Evolutionary conservation across 2,329 filamentous ascomycete genomes (phyloP).

Genomic region (Dothideomycetes sp.): DNA sequence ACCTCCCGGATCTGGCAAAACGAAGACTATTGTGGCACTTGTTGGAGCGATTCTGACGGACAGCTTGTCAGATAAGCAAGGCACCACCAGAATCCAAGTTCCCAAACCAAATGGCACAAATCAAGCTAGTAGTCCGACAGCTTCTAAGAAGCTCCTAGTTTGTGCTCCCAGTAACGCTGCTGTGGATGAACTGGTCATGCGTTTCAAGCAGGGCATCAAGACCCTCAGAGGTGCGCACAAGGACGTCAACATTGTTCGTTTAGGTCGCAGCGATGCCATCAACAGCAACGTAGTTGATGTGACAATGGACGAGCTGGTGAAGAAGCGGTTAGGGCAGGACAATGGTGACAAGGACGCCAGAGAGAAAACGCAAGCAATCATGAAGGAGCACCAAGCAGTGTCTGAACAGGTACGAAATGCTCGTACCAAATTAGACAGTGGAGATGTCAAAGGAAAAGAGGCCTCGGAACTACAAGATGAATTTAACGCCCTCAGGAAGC

Average conservation of each 20-base stretch:
- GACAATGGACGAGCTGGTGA: constrained; percentile 85
- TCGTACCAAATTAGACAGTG: constrained; percentile 55
- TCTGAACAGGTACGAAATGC: constrained; percentile 58
- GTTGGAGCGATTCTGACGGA: constrained; percentile 74
- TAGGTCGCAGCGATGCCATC: constrained; percentile 86
- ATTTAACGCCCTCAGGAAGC: constrained; percentile 66
- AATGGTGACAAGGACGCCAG: constrained; percentile 28
- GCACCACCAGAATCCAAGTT: constrained; percentile 23
- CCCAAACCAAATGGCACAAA: constrained; percentile 18
- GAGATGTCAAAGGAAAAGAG: constrained; percentile 37
- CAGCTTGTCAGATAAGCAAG: constrained; percentile 32
- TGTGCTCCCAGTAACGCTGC: constrained; percentile 98
- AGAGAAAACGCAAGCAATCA: constrained; percentile 54
- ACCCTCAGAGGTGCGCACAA: constrained; percentile 61
- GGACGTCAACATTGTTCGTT: constrained; percentile 75
- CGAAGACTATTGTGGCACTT: constrained; percentile 94
- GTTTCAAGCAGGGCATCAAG: constrained; percentile 78
- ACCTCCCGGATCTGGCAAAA: constrained; percentile 93
- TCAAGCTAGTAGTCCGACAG: constrained; percentile 17
- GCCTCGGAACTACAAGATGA: constrained; percentile 60
- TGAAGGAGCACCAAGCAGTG: constrained; percentile 51
- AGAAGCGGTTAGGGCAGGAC: constrained; percentile 48
- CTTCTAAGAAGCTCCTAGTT: constrained; percentile 77
- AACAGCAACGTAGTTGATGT: constrained; percentile 83
- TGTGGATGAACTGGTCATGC: constrained; percentile 88